These are phyloP conservation scores for Prunus padus DNA, from an alignment of 306 rosid species.

Conservation along the genomic window DNA sequence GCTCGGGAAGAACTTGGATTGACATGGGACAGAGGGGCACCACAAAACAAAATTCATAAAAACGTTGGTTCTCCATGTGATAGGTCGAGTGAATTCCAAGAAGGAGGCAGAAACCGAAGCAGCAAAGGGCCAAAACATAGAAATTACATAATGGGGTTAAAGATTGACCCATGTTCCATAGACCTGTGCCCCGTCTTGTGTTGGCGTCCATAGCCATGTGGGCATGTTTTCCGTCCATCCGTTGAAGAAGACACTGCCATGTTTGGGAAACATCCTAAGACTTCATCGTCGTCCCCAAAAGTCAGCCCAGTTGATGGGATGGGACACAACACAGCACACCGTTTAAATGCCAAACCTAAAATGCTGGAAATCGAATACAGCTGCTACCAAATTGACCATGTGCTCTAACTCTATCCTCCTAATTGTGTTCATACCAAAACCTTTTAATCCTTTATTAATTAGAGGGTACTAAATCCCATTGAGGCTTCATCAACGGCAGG, in stretches of 20 bases:
- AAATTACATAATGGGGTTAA: constrained; percentile 22
- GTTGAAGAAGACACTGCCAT: background rate
- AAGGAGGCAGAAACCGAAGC: constrained; percentile 40
- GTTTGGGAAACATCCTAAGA: constrained; percentile 19
- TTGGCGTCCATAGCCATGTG: constrained; percentile 53
- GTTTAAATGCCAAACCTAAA: background rate
- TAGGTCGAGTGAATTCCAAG: constrained; percentile 10
- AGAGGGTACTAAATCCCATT: background rate
- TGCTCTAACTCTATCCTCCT: background rate
- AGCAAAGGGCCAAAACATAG: constrained; percentile 31
- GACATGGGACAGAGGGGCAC: background rate
- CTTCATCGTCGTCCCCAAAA: background rate
- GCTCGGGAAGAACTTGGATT: background rate
- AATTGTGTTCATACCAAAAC: background rate
- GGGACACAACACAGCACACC: constrained; percentile 3
- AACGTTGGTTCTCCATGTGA: constrained; percentile 5
- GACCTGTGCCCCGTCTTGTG: constrained; percentile 14
- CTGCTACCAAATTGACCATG: background rate
- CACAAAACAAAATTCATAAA: background rate
- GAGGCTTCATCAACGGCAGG: constrained; percentile 2
- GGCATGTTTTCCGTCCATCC: constrained; percentile 37
- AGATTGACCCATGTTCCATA: constrained; percentile 44
- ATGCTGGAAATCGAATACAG: background rate
- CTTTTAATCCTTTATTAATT: background rate
- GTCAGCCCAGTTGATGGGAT: background rate